Conservation (phyloP, 2,329 filamentous ascomycete species). For the Fusarium equiseti region DNA sequence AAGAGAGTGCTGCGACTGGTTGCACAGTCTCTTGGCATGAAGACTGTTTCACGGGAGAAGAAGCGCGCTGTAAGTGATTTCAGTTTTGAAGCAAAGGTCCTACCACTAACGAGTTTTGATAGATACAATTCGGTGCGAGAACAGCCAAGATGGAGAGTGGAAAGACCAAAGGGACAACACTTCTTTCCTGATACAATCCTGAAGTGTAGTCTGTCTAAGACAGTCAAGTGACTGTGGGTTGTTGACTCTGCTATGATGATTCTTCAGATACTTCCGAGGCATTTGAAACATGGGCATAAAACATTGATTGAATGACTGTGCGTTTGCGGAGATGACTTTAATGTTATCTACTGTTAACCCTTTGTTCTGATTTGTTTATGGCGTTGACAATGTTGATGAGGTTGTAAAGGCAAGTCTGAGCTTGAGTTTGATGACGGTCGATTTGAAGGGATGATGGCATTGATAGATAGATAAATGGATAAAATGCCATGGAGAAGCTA, state of each 20-base stretch:
- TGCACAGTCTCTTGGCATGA: slow-evolving; percentile 79
- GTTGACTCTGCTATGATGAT: slow-evolving; percentile 70
- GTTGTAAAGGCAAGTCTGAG: slow-evolving; percentile 77
- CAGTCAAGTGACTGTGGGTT: slow-evolving; percentile 36
- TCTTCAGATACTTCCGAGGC: slow-evolving; percentile 81
- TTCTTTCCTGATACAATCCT: slow-evolving; percentile 59
- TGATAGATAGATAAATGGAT: slow-evolving; percentile 14
- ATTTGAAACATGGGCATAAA: slow-evolving; percentile 44
- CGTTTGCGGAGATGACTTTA: slow-evolving; percentile 57
- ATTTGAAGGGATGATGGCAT: slow-evolving; percentile 15
- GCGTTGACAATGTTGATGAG: slow-evolving; percentile 57
- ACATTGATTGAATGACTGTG: slow-evolving; percentile 53
- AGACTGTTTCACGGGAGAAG: slow-evolving; percentile 81
- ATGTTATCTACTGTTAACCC: slow-evolving; percentile 56
- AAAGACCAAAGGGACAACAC: slow-evolving; percentile 75
- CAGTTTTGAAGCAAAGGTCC: background rate
- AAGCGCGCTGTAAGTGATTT: slow-evolving; percentile 80
- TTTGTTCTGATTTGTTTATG: slow-evolving; percentile 38
- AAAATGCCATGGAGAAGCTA: slow-evolving; percentile 24
- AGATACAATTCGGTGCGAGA: slow-evolving; percentile 86
- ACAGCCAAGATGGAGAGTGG: slow-evolving; percentile 85
- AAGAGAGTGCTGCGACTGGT: slow-evolving; percentile 86
- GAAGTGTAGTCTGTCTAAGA: slow-evolving; percentile 46
- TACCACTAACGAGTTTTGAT: slow-evolving; percentile 26
- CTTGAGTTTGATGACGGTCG: slow-evolving; percentile 42